These are phyloP conservation scores for Articulospora tetracladia DNA, from an alignment of 495 filamentous ascomycete species.

Conservation along the genomic window DNA sequence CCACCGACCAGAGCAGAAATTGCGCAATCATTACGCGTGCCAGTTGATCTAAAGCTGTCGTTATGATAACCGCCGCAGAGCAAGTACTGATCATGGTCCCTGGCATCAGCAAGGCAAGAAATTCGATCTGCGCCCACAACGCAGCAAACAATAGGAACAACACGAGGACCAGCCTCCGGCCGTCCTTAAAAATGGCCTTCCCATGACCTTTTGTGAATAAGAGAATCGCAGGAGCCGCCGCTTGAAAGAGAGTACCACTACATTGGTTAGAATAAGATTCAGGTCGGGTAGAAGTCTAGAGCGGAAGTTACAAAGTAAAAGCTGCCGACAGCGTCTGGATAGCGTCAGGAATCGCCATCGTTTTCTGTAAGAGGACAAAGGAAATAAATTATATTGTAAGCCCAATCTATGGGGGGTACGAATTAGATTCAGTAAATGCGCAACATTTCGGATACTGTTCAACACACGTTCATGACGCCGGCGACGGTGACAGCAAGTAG, in stretches of 20 bases:
- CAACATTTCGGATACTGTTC: constrained; percentile 30
- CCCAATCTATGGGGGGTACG: constrained; percentile 50
- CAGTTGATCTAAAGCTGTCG: constrained; percentile 49
- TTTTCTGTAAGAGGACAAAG: constrained; percentile 20
- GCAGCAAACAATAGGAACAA: constrained; percentile 45
- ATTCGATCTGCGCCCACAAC: constrained; percentile 48
- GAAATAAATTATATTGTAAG: constrained; percentile 32
- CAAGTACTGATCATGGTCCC: constrained; percentile 36
- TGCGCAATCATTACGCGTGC: constrained; percentile 45
- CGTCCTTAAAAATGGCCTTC: constrained; percentile 46
- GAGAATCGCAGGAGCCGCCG: constrained; percentile 46
- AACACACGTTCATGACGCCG: constrained; percentile 24
- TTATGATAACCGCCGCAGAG: constrained; percentile 43
- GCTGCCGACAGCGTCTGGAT: constrained; percentile 47
- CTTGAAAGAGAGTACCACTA: constrained; percentile 49
- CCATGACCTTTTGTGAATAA: constrained; percentile 48
- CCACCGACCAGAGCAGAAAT: constrained; percentile 44
- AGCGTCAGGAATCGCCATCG: constrained; percentile 36
- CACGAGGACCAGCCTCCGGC: constrained; percentile 61
- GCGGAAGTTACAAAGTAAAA: constrained; percentile 44
- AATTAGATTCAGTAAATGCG: constrained; percentile 28
- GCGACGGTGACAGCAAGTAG: constrained; percentile 28
- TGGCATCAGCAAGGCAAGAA: constrained; percentile 43
- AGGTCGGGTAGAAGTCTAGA: constrained; percentile 3
- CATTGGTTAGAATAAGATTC: not conserved